phyloP scores from a whole-genome alignment of 1,284 basidiomycete species.

The Coniferiporia sulphurascens region DNA sequence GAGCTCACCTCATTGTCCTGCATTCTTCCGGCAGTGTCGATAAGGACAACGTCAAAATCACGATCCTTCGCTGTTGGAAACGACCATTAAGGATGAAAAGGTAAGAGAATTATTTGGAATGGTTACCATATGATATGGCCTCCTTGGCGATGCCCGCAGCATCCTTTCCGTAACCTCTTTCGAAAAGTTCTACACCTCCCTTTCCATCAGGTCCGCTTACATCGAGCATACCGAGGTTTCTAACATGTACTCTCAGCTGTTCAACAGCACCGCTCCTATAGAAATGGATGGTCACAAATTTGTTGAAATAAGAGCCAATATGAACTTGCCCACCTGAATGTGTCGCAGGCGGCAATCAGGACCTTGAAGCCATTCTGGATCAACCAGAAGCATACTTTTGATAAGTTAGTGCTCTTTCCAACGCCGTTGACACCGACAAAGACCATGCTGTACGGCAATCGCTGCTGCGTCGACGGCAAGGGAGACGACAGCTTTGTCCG shows the following conservation, averaged over 20 bases:
- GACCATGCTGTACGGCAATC: slow-evolving; percentile 87
- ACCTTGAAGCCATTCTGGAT: slow-evolving; percentile 93
- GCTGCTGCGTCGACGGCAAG: slow-evolving; percentile 63
- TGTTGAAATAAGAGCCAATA: slow-evolving; percentile 13
- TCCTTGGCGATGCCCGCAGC: slow-evolving; percentile 97
- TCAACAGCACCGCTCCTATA: slow-evolving; percentile 91
- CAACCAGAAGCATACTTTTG: slow-evolving; percentile 99
- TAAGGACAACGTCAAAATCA: slow-evolving; percentile 89
- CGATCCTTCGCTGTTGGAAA: slow-evolving; percentile 65
- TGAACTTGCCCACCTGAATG: slow-evolving; percentile 69
- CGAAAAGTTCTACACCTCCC: slow-evolving; percentile 86
- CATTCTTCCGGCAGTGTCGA: slow-evolving; percentile 98
- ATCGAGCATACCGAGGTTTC: slow-evolving; percentile 88
- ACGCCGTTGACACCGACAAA: slow-evolving; percentile 99
- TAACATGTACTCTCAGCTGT: slow-evolving; percentile 93
- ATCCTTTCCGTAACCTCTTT: slow-evolving; percentile 97
- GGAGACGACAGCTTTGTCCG: slow-evolving; percentile 69
- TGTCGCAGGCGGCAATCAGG: slow-evolving; percentile 97
- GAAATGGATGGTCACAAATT: slow-evolving; percentile 9
- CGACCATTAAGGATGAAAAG: slow-evolving; percentile 8
- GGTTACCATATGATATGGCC: slow-evolving; percentile 82
- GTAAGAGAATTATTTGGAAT: not conserved
- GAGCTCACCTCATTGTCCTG: slow-evolving; percentile 87
- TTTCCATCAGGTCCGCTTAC: slow-evolving; percentile 68
- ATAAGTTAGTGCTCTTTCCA: slow-evolving; percentile 97